These are phyloP conservation scores for Pseudoturritis turrita DNA, from an alignment of 345 rosid species.

Conservation along the genomic window DNA sequence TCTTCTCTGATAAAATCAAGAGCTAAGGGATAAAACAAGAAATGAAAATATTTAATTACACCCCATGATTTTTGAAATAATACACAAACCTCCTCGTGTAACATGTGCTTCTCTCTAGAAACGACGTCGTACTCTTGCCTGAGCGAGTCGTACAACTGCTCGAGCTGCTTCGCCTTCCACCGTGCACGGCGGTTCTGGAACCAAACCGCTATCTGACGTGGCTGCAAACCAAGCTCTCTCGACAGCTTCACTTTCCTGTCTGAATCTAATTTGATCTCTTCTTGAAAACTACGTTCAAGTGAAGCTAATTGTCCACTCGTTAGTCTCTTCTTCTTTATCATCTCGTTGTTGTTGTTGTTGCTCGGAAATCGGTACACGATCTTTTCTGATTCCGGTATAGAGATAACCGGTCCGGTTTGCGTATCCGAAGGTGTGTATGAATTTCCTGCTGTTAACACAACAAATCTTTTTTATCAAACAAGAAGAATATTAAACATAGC, in stretches of 20 bases:
- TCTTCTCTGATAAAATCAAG: neutral
- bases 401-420: slow-evolving; percentile 35
- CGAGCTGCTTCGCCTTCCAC: slow-evolving; percentile 88
- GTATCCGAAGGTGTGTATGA: slow-evolving; percentile 29
- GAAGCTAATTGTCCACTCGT: slow-evolving; percentile 73
- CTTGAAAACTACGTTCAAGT: slow-evolving; percentile 77
- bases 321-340: slow-evolving; percentile 68
- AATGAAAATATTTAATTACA: neutral
- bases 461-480: neutral
- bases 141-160: slow-evolving; percentile 64
- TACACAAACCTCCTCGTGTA: slow-evolving; percentile 70
- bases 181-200: slow-evolving; percentile 85
- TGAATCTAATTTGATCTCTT: slow-evolving; percentile 84
- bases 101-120: slow-evolving; percentile 66
- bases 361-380: slow-evolving; percentile 12
- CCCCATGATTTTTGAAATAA: neutral
- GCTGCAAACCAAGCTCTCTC: slow-evolving; percentile 79
- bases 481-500: neutral
- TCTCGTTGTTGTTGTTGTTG: slow-evolving; percentile 36
- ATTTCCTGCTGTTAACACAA: slow-evolving; percentile 27
- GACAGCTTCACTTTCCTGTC: slow-evolving; percentile 79
- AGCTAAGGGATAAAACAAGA: neutral
- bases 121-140: slow-evolving; percentile 63
- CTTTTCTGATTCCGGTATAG: slow-evolving; percentile 34
- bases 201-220: slow-evolving; percentile 93